Evolutionary conservation across 768 basidiomycete species (phyloP).

Genomic region (Naganishia randhawae): DNA sequence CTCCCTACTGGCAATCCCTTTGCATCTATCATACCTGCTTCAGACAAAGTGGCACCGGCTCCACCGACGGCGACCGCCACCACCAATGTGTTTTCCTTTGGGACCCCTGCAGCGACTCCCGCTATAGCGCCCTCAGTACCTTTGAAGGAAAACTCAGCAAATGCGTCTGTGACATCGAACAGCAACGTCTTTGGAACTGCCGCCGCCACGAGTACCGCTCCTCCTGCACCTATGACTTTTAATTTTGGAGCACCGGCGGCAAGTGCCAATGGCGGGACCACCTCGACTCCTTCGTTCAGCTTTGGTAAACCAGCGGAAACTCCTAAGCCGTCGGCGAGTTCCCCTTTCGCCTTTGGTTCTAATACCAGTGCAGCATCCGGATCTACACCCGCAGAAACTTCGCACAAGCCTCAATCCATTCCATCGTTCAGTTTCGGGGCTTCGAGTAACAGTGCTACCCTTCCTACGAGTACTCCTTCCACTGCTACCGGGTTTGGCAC

Average conservation of each 20-base stretch:
- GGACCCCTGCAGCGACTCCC: background rate
- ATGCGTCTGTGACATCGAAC: background rate
- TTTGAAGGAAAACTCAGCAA: background rate
- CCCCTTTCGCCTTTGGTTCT: conserved; percentile 13
- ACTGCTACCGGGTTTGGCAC: conserved; percentile 5
- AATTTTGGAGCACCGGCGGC: conserved; percentile 1
- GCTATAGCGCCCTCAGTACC: background rate
- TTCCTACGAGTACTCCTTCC: no score
- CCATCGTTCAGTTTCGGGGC: conserved; percentile 9
- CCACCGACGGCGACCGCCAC: background rate
- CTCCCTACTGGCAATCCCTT: conserved; percentile 10
- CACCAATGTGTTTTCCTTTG: conserved; percentile 1
- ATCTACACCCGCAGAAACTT: background rate
- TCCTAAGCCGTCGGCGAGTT: conserved; percentile 9
- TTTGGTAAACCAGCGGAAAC: conserved; percentile 12
- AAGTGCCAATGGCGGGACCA: background rate
- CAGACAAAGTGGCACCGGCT: background rate
- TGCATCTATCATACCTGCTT: background rate
- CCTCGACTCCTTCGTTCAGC: conserved; percentile 15
- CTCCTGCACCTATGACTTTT: background rate
- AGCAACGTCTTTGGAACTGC: conserved; percentile 1
- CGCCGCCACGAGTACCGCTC: background rate
- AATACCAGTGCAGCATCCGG: background rate
- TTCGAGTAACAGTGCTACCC: no score
- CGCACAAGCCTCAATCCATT: background rate